phyloP scores from a whole-genome alignment of 345 rosid genomes.

The Lumnitzera littorea region DNA sequence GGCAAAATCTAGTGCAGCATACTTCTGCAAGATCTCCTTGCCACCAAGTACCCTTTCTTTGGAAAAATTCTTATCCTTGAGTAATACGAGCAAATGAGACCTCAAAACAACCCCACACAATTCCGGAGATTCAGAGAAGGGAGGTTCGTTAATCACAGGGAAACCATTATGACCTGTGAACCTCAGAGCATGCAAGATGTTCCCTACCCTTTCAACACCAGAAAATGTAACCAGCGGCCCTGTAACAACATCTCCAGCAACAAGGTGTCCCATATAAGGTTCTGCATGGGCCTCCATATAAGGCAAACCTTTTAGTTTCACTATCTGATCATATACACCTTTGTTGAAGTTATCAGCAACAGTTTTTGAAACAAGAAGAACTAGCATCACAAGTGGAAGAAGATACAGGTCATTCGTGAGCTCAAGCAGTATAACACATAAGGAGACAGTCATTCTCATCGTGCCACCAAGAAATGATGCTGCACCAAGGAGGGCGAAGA shows the following conservation, averaged over 20 bases:
- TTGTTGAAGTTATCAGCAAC: constrained; percentile 57
- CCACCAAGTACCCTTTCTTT: constrained; percentile 28
- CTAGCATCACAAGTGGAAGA: constrained; percentile 74
- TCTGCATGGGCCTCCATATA: constrained; percentile 67
- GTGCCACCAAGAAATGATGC: constrained; percentile 75
- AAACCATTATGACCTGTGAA: constrained; percentile 55
- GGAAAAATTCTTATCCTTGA: constrained; percentile 36
- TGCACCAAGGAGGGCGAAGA: constrained; percentile 64
- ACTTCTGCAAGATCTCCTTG: constrained; percentile 18
- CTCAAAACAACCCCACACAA: constrained; percentile 57
- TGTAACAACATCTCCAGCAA: constrained; percentile 51
- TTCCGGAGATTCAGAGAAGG: constrained; percentile 42
- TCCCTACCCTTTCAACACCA: constrained; percentile 50
- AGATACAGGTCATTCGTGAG: constrained; percentile 55
- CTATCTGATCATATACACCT: constrained; percentile 61
- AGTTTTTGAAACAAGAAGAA: constrained; percentile 59
- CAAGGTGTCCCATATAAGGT: constrained; percentile 56
- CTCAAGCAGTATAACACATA: constrained; percentile 65
- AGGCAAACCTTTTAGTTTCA: constrained; percentile 58
- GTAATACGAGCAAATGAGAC: constrained; percentile 61
- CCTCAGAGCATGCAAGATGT: constrained; percentile 38
- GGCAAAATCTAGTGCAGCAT: constrained; percentile 50
- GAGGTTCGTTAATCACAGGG: constrained; percentile 66
- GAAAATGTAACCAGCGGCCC: constrained; percentile 52
- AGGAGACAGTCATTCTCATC: constrained; percentile 76